Evolutionary conservation across 768 basidiomycete genomes (phyloP), one percentile per base, ranked within the genome.

Genomic region (Rhizopogon vinicolor): DNA sequence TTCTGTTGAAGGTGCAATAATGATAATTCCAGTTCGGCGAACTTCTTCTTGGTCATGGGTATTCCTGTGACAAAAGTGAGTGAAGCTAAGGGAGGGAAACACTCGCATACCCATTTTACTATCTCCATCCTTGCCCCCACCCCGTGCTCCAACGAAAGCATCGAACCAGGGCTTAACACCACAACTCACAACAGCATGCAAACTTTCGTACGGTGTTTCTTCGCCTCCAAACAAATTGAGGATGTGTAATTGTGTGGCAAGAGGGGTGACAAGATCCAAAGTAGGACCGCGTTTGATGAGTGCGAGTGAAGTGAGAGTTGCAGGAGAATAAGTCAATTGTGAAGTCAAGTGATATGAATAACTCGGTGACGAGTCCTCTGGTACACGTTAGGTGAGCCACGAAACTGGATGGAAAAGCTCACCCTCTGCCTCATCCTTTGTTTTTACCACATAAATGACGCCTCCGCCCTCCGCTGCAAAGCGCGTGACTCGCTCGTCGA

Each of bases 111-210:
- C 92, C 86, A 92, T 89, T 72, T 93, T 91, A 43, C 78, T 81
- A 66, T 93, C 93, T 3, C 74, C 79, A 31, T 89, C 89, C 66
- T 91, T 93, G 51, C 82, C 85, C 55, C 79, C 75, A 28, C 85
- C 82, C 50, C 93, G 82, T 22, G 92, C 80, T 22, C 89, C 93
- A 28, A 98, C 94, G 64, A 96, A 98, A 14, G 96, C 93, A 70
- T 98, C 95, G 64, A 99, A 98, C 88, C 93, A 98, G 0, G 95
- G 95, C 62, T 98, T 96, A 28, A 99, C 94, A 61, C 91, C 97
- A 54, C 82, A 86, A 65, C 95, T 97, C 16, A 99, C 93, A 19
- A 99, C 82, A 9, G 93, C 92, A 67, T 98, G 96, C 29, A 99
- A 72, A 65, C 92, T 91, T 71, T 98, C 96, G 65, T 98, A 99